Evolutionary conservation across 139 green algal genomes (phyloP).

Genomic region (Nannochloris sp.): DNA sequence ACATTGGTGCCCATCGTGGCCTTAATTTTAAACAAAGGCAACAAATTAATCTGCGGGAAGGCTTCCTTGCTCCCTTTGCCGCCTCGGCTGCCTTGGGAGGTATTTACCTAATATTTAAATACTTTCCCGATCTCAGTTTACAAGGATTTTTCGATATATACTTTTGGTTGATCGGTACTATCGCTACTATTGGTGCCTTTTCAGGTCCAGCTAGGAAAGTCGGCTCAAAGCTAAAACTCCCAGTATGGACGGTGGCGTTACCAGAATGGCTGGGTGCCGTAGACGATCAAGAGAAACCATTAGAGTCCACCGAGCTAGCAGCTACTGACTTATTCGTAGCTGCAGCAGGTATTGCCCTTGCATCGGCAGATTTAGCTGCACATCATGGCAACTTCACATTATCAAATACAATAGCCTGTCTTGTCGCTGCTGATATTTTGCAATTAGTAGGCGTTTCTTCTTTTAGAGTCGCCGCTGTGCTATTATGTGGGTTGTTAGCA

Average conservation of each 20-base stretch:
- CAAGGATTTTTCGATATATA: slow-evolving; percentile 63
- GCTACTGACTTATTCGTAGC: slow-evolving; percentile 20
- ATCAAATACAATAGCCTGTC: slow-evolving; percentile 62
- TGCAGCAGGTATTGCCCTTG: slow-evolving; percentile 33
- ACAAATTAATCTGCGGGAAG: slow-evolving; percentile 64
- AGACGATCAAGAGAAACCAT: slow-evolving; percentile 35
- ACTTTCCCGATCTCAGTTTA: slow-evolving; percentile 59
- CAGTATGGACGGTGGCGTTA: slow-evolving; percentile 35
- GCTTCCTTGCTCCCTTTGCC: slow-evolving; percentile 54
- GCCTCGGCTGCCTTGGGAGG: slow-evolving; percentile 60
- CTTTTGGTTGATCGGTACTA: slow-evolving; percentile 72
- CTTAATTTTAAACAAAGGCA: slow-evolving; percentile 53
- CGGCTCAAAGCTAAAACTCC: slow-evolving; percentile 21
- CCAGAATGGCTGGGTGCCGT: slow-evolving; percentile 31
- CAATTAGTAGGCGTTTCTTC: slow-evolving; percentile 61
- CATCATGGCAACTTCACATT: slow-evolving; percentile 68
- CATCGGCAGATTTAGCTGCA: slow-evolving; percentile 36
- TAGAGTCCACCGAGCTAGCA: slow-evolving; percentile 18
- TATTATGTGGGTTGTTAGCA: slow-evolving; percentile 74
- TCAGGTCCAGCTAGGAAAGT: slow-evolving; percentile 26
- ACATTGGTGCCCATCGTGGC: slow-evolving; percentile 70
- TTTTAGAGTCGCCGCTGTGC: slow-evolving; percentile 65
- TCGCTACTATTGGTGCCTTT: slow-evolving; percentile 44
- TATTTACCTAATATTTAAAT: slow-evolving; percentile 71
- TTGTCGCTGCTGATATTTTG: slow-evolving; percentile 49